A percentile compares a stretch with the other conserved stretches of the same genome.
Evolutionary conservation across 2,329 filamentous ascomycete species (phyloP).

Genomic region (Helotiales sp.): DNA sequence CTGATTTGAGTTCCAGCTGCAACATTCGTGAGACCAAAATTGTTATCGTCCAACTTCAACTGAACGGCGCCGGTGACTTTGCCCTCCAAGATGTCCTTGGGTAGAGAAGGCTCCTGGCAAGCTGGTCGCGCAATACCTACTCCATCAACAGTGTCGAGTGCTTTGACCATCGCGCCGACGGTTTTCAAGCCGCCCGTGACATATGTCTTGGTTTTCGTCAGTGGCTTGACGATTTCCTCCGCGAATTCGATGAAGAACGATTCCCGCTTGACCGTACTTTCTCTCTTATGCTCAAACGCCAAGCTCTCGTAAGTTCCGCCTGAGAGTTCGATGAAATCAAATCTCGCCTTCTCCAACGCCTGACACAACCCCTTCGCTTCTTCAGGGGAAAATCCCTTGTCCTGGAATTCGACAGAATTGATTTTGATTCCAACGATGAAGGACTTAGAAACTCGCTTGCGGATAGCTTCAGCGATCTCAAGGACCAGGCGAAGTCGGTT

Average conservation of each 20-base stretch:
- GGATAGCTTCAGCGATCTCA: conserved; percentile 64
- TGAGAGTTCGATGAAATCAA: conserved; percentile 72
- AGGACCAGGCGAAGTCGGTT: conserved; percentile 52
- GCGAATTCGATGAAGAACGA: conserved; percentile 74
- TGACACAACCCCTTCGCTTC: conserved; percentile 61
- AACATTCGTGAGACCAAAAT: conserved; percentile 50
- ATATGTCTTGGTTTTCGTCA: conserved; percentile 53
- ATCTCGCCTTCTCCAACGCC: conserved; percentile 53
- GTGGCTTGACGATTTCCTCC: conserved; percentile 52
- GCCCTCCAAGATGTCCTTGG: conserved; percentile 49
- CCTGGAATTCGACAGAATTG: conserved; percentile 63
- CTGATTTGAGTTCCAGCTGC: conserved; percentile 38
- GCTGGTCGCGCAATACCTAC: conserved; percentile 55
- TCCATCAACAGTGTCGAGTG: conserved; percentile 53
- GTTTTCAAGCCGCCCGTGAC: conserved; percentile 68
- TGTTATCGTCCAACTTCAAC: conserved; percentile 52
- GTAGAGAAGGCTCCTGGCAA: conserved; percentile 50
- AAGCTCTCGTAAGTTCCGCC: conserved; percentile 66
- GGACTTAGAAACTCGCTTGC: conserved; percentile 43
- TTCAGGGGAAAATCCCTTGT: conserved; percentile 59
- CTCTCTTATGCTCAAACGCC: conserved; percentile 39
- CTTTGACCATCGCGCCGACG: conserved; percentile 55
- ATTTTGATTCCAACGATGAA: conserved; percentile 61
- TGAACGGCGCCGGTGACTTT: conserved; percentile 55
- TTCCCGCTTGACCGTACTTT: conserved; percentile 57